Percentiles rank a stretch among this genome's conserved stretches.
These are phyloP conservation scores for Boletus bicolor DNA, from an alignment of 768 basidiomycete species.

Conservation along the genomic window DNA sequence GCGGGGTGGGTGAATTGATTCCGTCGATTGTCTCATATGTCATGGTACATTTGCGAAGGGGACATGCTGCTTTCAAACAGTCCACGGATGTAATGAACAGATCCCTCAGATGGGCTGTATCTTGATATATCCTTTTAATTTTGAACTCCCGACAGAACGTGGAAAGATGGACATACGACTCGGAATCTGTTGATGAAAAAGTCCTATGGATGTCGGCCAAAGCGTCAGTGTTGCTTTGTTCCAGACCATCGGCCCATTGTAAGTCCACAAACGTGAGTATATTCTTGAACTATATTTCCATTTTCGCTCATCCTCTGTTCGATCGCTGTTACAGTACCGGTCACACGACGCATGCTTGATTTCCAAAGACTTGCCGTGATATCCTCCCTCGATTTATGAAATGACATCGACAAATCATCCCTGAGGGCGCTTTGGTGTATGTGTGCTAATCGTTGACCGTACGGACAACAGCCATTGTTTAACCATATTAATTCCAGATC, in stretches of 20 bases:
- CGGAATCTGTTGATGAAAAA: not conserved
- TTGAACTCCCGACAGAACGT: not conserved
- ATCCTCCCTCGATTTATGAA: not conserved
- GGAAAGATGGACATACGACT: not conserved
- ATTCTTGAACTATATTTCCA: not conserved
- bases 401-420: not conserved
- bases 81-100: not conserved
- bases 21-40: not conserved
- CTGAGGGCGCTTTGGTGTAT: conserved; percentile 1
- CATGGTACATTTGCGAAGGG: too few relatives aligned
- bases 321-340: not conserved
- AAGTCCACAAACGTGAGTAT: not conserved
- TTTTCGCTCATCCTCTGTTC: not conserved
- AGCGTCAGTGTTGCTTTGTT: conserved; percentile 3
- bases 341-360: not conserved
- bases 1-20: not conserved
- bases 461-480: not conserved
- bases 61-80: not conserved
- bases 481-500: not conserved
- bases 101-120: not conserved
- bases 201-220: not conserved
- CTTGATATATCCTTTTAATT: not conserved
- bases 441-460: not conserved
- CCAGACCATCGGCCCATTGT: not conserved
- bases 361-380: not conserved